Percentiles rank a stretch among this genome's conserved stretches.
phyloP scores from a whole-genome alignment of 805 yeast species.

The Naumovozyma castellii region DNA sequence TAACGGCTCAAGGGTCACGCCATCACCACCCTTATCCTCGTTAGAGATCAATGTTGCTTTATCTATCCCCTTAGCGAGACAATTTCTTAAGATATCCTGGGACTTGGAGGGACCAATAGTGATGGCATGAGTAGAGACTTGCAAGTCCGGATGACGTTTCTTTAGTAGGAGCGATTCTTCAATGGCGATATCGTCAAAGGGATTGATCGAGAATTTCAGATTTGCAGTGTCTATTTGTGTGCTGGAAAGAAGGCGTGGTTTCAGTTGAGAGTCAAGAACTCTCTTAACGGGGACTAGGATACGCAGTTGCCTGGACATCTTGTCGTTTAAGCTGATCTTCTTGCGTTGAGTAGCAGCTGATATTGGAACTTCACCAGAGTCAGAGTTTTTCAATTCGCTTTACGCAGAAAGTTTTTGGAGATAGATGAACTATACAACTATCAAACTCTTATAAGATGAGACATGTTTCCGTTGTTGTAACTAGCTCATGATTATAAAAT shows the following conservation, averaged over 20 bases:
- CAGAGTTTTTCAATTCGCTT: too few species aligned
- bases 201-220: constrained; percentile 86
- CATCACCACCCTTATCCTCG: constrained; percentile 41
- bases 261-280: constrained; percentile 86
- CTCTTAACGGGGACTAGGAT: constrained; percentile 92
- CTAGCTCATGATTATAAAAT: too few species aligned
- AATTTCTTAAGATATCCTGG: constrained; percentile 79
- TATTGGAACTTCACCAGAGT: too few species aligned
- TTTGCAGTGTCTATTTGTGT: constrained; percentile 79
- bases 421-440: too few species aligned
- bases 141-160: constrained; percentile 53
- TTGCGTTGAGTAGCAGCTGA: background rate
- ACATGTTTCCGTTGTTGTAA: too few species aligned
- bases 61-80: constrained; percentile 93
- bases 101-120: constrained; percentile 82
- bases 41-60: constrained; percentile 72
- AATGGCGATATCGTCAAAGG: constrained; percentile 95
- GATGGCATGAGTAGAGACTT: constrained; percentile 81
- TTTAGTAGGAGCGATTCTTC: constrained; percentile 84
- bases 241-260: constrained; percentile 81
- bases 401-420: too few species aligned
- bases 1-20: constrained; percentile 59
- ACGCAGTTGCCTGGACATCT: constrained; percentile 16
- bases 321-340: background rate
- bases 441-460: too few species aligned